Conservation (phyloP, 2,329 filamentous ascomycete species). For the Coleophoma eucalyptorum region DNA sequence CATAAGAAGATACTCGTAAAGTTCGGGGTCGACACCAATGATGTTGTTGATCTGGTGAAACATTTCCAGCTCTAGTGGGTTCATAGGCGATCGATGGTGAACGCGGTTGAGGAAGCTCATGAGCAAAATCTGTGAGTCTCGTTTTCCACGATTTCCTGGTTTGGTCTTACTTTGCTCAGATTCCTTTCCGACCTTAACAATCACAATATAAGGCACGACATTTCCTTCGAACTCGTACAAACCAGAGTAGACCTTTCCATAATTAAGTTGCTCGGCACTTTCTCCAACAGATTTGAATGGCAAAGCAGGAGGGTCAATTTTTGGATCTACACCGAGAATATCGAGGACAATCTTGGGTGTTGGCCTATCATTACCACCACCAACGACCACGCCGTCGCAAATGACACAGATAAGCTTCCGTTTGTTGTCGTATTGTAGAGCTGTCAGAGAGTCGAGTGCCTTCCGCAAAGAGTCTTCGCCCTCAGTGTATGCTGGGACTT, state of each 20-base stretch:
- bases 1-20: constrained; percentile 97
- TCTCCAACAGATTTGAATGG: constrained; percentile 91
- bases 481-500: constrained; percentile 96
- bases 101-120: constrained; percentile 99
- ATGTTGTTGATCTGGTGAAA: constrained; percentile 99
- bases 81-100: constrained; percentile 92
- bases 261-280: constrained; percentile 91
- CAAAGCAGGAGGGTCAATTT: constrained; percentile 89
- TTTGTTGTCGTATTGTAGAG: constrained; percentile 97
- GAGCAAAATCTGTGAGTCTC: constrained; percentile 92
- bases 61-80: constrained; percentile 92
- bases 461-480: constrained; percentile 93
- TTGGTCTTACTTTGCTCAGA: constrained; percentile 88
- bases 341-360: constrained; percentile 95
- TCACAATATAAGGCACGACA: constrained; percentile 90
- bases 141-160: constrained; percentile 96
- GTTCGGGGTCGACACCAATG: constrained; percentile 93
- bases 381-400: constrained; percentile 94
- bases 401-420: constrained; percentile 94
- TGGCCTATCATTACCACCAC: constrained; percentile 86
- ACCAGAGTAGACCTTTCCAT: constrained; percentile 97
- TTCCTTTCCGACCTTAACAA: constrained; percentile 97
- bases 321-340: constrained; percentile 94
- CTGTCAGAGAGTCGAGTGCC: constrained; percentile 89
- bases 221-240: constrained; percentile 97